Conservation (phyloP, 108 stramenopile genomes). For the Chaetoceros muelleri region DNA sequence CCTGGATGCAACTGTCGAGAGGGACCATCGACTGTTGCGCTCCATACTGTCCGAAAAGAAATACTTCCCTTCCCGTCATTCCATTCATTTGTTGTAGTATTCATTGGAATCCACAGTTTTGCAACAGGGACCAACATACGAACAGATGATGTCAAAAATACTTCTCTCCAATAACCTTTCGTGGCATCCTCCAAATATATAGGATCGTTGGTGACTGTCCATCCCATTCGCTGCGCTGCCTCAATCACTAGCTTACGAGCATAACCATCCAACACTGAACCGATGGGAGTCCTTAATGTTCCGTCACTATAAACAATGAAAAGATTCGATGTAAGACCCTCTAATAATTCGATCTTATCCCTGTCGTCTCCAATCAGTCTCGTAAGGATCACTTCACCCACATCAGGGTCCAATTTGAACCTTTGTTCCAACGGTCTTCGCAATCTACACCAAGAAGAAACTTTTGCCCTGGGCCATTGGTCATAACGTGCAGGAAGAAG, state of each 20-base stretch:
- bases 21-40: too few species aligned
- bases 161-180: conserved; percentile 47
- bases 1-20: too few species aligned
- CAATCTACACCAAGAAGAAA: conserved; percentile 62
- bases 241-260: conserved; percentile 45
- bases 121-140: conserved; percentile 43
- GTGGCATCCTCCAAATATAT: conserved; percentile 29
- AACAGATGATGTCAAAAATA: conserved; percentile 65
- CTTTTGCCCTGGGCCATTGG: conserved; percentile 41
- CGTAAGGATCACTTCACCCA: conserved; percentile 36
- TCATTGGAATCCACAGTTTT: conserved; percentile 23
- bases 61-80: too few species aligned
- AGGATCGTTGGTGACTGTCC: conserved; percentile 25
- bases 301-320: conserved; percentile 60
- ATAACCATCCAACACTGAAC: conserved; percentile 52
- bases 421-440: conserved; percentile 47
- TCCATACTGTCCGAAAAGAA: too few species aligned
- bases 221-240: conserved; percentile 14
- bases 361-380: conserved; percentile 11
- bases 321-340: conserved; percentile 69
- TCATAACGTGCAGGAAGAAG: conserved; percentile 25
- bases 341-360: conserved; percentile 43
- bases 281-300: conserved; percentile 32
- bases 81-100: neutral
- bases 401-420: conserved; percentile 27